These are phyloP conservation scores for Reticulascus tulasneorum DNA, from an alignment of 2,329 filamentous ascomycete genomes.

Conservation along the genomic window DNA sequence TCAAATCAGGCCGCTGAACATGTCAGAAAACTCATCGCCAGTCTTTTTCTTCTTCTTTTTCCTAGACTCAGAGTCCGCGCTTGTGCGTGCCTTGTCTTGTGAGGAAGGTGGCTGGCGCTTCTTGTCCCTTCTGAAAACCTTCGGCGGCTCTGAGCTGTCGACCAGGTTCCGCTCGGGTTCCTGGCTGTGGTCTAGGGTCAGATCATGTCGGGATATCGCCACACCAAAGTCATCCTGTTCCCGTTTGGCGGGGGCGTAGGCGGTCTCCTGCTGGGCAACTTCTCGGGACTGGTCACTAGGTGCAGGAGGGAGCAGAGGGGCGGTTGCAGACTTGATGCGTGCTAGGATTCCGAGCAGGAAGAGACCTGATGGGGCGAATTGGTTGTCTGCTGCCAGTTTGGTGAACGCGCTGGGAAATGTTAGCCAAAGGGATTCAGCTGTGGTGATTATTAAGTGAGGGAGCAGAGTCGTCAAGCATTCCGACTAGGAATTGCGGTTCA, in stretches of 20 bases:
- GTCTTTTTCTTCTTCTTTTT: slow-evolving; percentile 46
- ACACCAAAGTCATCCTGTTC: slow-evolving; percentile 27
- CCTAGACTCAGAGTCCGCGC: slow-evolving; percentile 13
- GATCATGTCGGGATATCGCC: slow-evolving; percentile 21
- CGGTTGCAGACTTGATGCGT: slow-evolving; percentile 46
- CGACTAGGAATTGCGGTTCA: no score
- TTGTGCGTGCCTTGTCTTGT: not conserved
- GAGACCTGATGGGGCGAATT: slow-evolving; percentile 68
- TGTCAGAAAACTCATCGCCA: slow-evolving; percentile 66
- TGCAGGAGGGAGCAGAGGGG: slow-evolving; percentile 24
- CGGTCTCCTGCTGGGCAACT: not conserved
- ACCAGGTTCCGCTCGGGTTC: no score
- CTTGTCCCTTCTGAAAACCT: no score
- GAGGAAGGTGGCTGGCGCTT: slow-evolving; percentile 3
- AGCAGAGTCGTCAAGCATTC: no score
- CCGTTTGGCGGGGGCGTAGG: not conserved
- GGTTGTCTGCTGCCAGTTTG: slow-evolving; percentile 65
- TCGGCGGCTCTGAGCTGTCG: not conserved
- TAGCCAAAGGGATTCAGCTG: no score
- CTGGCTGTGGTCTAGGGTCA: slow-evolving; percentile 1
- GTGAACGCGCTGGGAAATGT: slow-evolving; percentile 59
- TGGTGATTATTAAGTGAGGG: not conserved
- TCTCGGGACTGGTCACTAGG: not conserved
- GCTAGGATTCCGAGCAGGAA: slow-evolving; percentile 63
- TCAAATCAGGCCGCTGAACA: slow-evolving; percentile 61